A percentile compares a stretch with the other conserved stretches of the same genome.
Conservation (phyloP, 2,329 filamentous ascomycete species). For the Talaromyces albobiverticillius region DNA sequence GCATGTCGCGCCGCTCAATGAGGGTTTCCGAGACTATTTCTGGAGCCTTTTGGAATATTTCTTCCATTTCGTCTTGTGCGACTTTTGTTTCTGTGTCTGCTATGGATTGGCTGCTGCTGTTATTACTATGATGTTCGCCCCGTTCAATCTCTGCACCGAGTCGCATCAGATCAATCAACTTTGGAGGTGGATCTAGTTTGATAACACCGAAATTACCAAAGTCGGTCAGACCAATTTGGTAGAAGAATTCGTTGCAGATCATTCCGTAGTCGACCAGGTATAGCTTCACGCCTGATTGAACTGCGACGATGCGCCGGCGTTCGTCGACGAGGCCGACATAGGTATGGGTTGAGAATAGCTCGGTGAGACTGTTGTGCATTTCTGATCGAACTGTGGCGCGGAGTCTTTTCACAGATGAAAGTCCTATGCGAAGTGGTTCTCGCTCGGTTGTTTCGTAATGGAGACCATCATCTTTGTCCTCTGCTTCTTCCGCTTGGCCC, state of each 20-base stretch:
- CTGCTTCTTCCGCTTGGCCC: conserved; percentile 16
- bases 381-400: conserved; percentile 75
- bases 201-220: conserved; percentile 93
- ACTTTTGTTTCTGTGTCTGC: conserved; percentile 17
- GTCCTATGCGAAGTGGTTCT: conserved; percentile 65
- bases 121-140: background rate
- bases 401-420: conserved; percentile 82
- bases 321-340: conserved; percentile 94
- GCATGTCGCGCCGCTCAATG: conserved; percentile 75
- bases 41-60: conserved; percentile 66
- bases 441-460: conserved; percentile 72
- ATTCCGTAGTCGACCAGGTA: conserved; percentile 93
- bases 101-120: background rate
- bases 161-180: conserved; percentile 66
- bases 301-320: conserved; percentile 78
- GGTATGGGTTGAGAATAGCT: conserved; percentile 81
- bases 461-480: conserved; percentile 50
- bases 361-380: conserved; percentile 81
- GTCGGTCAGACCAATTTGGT: conserved; percentile 89
- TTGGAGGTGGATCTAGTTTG: conserved; percentile 71
- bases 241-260: conserved; percentile 84
- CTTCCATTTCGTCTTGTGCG: conserved; percentile 37
- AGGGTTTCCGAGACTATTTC: conserved; percentile 65
- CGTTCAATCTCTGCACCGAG: conserved; percentile 73
- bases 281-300: conserved; percentile 88